Evolutionary conservation across 306 rosid species (phyloP).

Genomic region (Rosa chinensis): DNA sequence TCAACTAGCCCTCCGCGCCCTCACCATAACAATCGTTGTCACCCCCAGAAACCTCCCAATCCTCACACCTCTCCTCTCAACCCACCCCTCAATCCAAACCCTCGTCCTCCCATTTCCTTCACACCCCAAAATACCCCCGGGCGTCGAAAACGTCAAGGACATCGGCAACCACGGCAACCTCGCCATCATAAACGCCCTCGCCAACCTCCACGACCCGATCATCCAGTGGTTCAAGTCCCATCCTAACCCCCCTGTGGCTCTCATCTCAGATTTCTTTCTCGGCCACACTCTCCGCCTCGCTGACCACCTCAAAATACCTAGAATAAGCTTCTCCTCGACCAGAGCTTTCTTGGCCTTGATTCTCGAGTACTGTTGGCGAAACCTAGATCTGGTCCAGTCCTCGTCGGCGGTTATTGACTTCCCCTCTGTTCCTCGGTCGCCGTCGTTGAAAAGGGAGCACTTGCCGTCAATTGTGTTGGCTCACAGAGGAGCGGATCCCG

Average conservation of each 20-base stretch:
- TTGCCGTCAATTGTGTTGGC: constrained; percentile 34
- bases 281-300: constrained; percentile 43
- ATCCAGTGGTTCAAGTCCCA: constrained; percentile 48
- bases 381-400: not conserved
- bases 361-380: constrained; percentile 24
- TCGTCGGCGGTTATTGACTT: constrained; percentile 12
- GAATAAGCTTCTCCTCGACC: constrained; percentile 30
- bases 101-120: constrained; percentile 59
- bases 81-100: constrained; percentile 49
- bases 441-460: constrained; percentile 45
- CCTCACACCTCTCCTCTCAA: constrained; percentile 47
- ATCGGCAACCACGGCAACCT: constrained; percentile 55
- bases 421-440: constrained; percentile 30
- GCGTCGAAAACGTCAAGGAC: constrained; percentile 47
- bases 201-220: constrained; percentile 35
- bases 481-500: constrained; percentile 43
- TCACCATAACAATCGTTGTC: constrained; percentile 46
- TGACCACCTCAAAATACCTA: constrained; percentile 30
- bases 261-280: constrained; percentile 56
- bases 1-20: constrained; percentile 39
- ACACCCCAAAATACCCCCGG: constrained; percentile 54
- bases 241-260: constrained; percentile 46
- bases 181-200: constrained; percentile 32
- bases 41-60: constrained; percentile 61
- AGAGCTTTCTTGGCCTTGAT: constrained; percentile 23